phyloP scores from a whole-genome alignment of 371 early-diverging fungal species.

The Haplosporangium sp. region DNA sequence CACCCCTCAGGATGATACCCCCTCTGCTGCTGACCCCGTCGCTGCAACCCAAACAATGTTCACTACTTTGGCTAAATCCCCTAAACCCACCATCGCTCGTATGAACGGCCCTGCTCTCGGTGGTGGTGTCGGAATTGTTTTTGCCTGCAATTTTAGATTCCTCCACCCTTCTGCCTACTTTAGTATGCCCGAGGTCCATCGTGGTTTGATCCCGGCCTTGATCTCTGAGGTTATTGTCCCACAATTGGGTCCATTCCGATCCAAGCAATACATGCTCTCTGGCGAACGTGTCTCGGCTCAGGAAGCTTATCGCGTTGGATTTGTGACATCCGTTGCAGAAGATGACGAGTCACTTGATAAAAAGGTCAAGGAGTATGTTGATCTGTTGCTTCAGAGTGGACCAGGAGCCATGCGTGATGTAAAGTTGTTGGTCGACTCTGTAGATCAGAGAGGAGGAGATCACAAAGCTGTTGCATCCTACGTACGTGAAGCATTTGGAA shows the following conservation, averaged over 20 bases:
- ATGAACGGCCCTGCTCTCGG: conserved; percentile 81
- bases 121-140: conserved; percentile 79
- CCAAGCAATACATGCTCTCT: conserved; percentile 75
- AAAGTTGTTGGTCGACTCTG: conserved; percentile 63
- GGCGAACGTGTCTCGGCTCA: conserved; percentile 65
- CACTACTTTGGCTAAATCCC: conserved; percentile 55
- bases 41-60: conserved; percentile 38
- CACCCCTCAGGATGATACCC: conserved; percentile 55
- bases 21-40: conserved; percentile 56
- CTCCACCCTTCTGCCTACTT: conserved; percentile 62
- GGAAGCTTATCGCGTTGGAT: conserved; percentile 58
- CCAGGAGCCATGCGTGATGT: conserved; percentile 69
- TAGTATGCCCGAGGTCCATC: conserved; percentile 74
- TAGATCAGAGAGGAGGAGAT: conserved; percentile 58
- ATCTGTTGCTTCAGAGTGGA: conserved; percentile 64
- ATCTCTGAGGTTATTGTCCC: conserved; percentile 79
- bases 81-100: conserved; percentile 74
- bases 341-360: conserved; percentile 57
- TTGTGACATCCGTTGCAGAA: conserved; percentile 57
- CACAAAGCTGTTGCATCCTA: conserved; percentile 38
- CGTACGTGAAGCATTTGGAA: conserved; percentile 63
- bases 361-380: conserved; percentile 59
- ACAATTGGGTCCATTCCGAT: conserved; percentile 66
- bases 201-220: conserved; percentile 79
- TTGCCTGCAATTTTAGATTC: conserved; percentile 73